These are phyloP conservation scores for Fragaria nilgerrensis DNA, from an alignment of 306 rosid genomes.

Conservation along the genomic window DNA sequence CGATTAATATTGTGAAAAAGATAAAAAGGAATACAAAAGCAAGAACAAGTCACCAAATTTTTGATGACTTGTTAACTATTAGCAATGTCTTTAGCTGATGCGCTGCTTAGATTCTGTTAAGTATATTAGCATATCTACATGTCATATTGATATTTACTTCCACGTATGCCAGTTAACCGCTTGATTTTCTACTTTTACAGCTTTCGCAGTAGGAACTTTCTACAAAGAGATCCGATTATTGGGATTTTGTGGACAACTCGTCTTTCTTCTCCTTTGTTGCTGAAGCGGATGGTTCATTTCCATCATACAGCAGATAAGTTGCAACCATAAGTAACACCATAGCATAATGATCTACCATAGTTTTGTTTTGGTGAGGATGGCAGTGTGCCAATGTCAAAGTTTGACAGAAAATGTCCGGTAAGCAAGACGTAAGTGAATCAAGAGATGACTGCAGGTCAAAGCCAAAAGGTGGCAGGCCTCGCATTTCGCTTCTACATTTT, in stretches of 20 bases:
- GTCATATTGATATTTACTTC: background rate
- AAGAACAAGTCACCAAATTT: background rate
- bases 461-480: slow-evolving; percentile 78
- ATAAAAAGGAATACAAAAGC: background rate
- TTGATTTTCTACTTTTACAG: slow-evolving; percentile 38
- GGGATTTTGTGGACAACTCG: slow-evolving; percentile 33
- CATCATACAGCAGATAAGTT: slow-evolving; percentile 24
- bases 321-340: slow-evolving; percentile 31
- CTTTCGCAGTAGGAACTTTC: slow-evolving; percentile 39
- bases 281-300: slow-evolving; percentile 21
- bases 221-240: slow-evolving; percentile 33
- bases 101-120: background rate
- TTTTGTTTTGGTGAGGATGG: slow-evolving; percentile 44
- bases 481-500: slow-evolving; percentile 26
- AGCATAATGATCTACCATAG: slow-evolving; percentile 32
- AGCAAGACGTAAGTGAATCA: slow-evolving; percentile 29
- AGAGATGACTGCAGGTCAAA: slow-evolving; percentile 53
- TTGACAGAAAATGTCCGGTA: slow-evolving; percentile 11
- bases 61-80: background rate
- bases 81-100: background rate
- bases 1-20: background rate
- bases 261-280: slow-evolving; percentile 29
- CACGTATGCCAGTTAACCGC: background rate
- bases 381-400: slow-evolving; percentile 28
- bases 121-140: background rate